Evolutionary conservation across 2,329 filamentous ascomycete genomes (phyloP), one percentile per base, ranked within the genome.

Genomic region (Drechslerella coelobrocha): DNA sequence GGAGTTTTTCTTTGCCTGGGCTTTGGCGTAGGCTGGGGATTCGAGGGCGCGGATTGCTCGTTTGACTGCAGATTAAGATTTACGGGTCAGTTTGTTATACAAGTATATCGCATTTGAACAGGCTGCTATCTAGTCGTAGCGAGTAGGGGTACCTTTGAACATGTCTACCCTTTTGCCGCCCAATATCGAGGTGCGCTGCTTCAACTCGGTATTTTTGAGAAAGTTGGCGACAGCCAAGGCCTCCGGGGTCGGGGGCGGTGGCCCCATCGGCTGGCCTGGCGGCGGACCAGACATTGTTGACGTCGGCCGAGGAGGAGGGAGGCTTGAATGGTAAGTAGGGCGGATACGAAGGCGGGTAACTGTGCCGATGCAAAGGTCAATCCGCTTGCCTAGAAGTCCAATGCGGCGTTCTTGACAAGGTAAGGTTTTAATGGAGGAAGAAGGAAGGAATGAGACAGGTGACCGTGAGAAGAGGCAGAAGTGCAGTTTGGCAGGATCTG

Each of bases 91-190:
- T n/a, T n/a, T n/a, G n/a, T n/a, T n/a, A n/a, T n/a, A n/a, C n/a
- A n/a, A n/a, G n/a, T n/a, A n/a, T n/a, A n/a, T n/a, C n/a, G n/a
- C n/a, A n/a, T n/a, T n/a, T n/a, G n/a, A n/a, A n/a, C n/a, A n/a
- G n/a, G n/a, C n/a, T n/a, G n/a, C n/a, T n/a, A n/a, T n/a, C n/a
- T n/a, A n/a, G n/a, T 62, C 5, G 21, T 8, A 4, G 24, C 26
- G 10, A 24, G 26, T 53, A n/a, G 12, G 72, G 78, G 53, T 82
- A 93, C 91, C 92, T 84, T 89, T 89, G 81, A 99, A 97, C 90
- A 99, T 95, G 74, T 99, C 93, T 81, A 96, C 97, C 77, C 94
- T 86, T 83, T 97, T 92, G 76, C 94, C 94, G 74, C 97, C 92
- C 74, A 97, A 85, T 73, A 99, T 95, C 78, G 90, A 93, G 17